Evolutionary conservation across 129 eudicot genomes (phyloP).

Genomic region (Helianthus tuberosus): DNA sequence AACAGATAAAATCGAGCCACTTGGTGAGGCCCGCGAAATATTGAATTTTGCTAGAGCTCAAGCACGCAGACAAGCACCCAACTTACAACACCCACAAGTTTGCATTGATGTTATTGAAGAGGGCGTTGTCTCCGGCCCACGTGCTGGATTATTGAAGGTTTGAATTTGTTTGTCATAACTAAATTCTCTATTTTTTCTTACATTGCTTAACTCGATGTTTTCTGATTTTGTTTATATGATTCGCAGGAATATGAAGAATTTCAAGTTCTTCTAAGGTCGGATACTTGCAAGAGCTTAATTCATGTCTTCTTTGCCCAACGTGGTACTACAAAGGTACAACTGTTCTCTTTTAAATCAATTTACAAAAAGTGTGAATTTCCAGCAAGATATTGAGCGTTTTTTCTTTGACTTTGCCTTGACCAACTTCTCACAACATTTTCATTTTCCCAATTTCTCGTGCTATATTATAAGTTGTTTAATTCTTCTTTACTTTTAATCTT

Average conservation of each 20-base stretch:
- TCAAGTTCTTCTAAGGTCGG: constrained; percentile 59
- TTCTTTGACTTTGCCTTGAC: background rate
- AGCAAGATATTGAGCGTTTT: background rate
- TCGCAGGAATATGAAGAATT: constrained; percentile 55
- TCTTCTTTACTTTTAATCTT: background rate
- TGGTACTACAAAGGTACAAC: constrained; percentile 73
- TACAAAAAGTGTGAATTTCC: background rate
- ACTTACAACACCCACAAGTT: constrained; percentile 83
- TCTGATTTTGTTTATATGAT: constrained; percentile 17
- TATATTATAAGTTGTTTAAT: background rate
- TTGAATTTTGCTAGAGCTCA: constrained; percentile 94
- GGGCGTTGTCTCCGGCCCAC: constrained; percentile 86
- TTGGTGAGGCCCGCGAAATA: constrained; percentile 92
- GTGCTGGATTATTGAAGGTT: constrained; percentile 94
- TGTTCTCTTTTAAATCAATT: background rate
- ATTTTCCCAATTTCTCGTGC: background rate
- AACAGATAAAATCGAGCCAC: constrained; percentile 87
- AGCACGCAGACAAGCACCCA: constrained; percentile 84
- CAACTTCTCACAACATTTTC: background rate
- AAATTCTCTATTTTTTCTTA: constrained; percentile 6
- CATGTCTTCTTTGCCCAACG: constrained; percentile 86
- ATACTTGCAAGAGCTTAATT: constrained; percentile 82
- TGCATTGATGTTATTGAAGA: constrained; percentile 93
- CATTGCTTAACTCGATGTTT: background rate
- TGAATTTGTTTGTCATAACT: constrained; percentile 13